phyloP scores from a whole-genome alignment of 352 stramenopile species.

The Achlya hypogyna region DNA sequence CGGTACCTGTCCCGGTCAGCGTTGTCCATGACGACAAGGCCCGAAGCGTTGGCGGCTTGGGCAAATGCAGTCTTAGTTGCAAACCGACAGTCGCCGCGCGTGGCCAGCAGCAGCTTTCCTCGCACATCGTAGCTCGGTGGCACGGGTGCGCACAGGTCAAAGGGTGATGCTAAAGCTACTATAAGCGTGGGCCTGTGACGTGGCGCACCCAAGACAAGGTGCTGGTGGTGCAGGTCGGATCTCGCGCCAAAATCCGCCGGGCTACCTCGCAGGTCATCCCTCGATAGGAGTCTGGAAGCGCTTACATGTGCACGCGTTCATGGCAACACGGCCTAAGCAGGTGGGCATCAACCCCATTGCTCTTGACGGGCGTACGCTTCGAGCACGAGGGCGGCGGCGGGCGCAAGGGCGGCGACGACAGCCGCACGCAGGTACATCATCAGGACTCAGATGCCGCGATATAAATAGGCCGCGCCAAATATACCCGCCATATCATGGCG shows the following conservation, averaged over 20 bases:
- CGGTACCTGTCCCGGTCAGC: not conserved
- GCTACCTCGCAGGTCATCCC: not conserved
- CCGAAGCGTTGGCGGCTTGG: constrained; percentile 6
- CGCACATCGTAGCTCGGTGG: not conserved
- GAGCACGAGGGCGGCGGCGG: not conserved
- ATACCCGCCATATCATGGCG: too few relatives aligned
- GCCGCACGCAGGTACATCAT: too few relatives aligned
- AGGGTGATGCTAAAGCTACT: not conserved
- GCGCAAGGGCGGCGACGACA: too few relatives aligned
- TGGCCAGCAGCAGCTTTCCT: not conserved
- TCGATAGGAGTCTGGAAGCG: not conserved
- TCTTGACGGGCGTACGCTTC: not conserved
- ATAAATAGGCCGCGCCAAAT: too few relatives aligned
- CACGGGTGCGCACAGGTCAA: not conserved
- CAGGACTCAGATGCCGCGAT: too few relatives aligned
- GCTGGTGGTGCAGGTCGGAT: not conserved
- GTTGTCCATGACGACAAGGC: constrained; percentile 16
- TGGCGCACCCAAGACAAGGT: constrained; percentile 1
- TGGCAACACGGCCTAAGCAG: not conserved
- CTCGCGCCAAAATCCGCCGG: constrained; percentile 1
- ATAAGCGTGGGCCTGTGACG: not conserved
- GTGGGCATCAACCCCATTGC: not conserved
- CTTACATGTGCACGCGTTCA: not conserved
- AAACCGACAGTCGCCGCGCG: constrained; percentile 12
- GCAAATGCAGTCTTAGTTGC: not conserved